Base-by-base conservation (phyloP, 1,284 basidiomycete genomes). In the Malassezia psittaci region DNA sequence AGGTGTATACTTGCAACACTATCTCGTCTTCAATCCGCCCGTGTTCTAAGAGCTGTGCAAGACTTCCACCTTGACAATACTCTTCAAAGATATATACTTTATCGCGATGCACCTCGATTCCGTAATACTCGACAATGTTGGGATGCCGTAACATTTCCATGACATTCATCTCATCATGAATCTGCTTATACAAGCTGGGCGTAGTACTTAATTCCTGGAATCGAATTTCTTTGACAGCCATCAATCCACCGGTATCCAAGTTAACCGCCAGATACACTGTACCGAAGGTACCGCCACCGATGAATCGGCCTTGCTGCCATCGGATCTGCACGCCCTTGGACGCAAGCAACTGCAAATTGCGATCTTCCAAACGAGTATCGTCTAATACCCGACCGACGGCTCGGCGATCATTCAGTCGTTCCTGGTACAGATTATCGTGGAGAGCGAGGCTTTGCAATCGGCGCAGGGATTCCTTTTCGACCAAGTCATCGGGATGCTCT, bases 71-170 rank as follows among this genome's bases (percentile, higher is more conserved):
- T 70, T 93, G 88, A 74, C 94, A 99, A 76, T 88, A 98, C 78
- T 99, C 93, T 76, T 98, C 91, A 74, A 98, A 98, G 64, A 98
- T 96, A 78, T 94, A 98, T 11, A 98, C 90, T 76, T 93, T 91
- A 78, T 98, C 94, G 19, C 94, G 86, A 75, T 98, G 93, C 5
- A 96, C 93, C 76, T 99, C 94, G 66, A 99, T 94, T 37, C 94
- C 94, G 72, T 96, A 96, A 77, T 96, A 99, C 76, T 98, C 91
- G 56, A 99, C 94, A 53, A 98, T 87, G 72, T 99, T 98, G 13
- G 89, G 90, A 76, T 99, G 94, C 63, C 88, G 87, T 33, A 99
- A 81, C 85, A 98, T 87, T 77, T 94, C 90, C 94, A 99, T 99
- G 59, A 98, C 90, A 65, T 84, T 86, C 62, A 96, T 85, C 77